Conservation (phyloP, 805 yeast genomes). For the Cyberlindnera mrakii region DNA sequence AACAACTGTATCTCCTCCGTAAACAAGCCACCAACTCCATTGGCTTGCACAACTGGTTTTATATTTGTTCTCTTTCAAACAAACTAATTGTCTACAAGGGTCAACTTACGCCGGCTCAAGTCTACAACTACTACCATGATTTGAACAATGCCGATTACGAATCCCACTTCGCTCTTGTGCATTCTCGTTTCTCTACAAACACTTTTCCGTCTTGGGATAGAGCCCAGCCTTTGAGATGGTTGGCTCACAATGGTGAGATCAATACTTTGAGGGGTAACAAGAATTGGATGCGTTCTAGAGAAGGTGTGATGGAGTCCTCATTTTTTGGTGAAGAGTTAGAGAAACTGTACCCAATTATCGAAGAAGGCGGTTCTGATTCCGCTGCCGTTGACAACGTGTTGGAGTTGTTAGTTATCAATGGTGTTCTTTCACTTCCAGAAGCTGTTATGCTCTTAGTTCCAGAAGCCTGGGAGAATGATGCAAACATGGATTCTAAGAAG, state of each 20-base stretch:
- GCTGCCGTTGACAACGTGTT: constrained; percentile 96
- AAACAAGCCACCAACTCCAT: constrained; percentile 87
- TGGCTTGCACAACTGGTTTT: constrained; percentile 96
- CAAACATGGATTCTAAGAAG: constrained; percentile 81
- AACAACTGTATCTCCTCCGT: constrained; percentile 77
- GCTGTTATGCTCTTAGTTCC: constrained; percentile 97
- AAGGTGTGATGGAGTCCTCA: constrained; percentile 88
- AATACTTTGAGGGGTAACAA: constrained; percentile 96
- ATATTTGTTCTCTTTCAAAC: constrained; percentile 86
- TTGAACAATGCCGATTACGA: constrained; percentile 85
- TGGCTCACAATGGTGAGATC: constrained; percentile 98
- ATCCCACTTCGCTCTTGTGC: constrained; percentile 94
- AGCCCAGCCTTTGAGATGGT: constrained; percentile 95
- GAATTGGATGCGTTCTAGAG: constrained; percentile 99
- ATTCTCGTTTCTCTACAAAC: constrained; percentile 95
- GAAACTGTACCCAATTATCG: constrained; percentile 87
- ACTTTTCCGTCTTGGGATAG: constrained; percentile 99
- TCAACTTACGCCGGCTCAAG: constrained; percentile 94
- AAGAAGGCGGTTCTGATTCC: constrained; percentile 98
- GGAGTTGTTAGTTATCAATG: constrained; percentile 86
- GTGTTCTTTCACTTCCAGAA: constrained; percentile 88
- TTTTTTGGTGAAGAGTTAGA: constrained; percentile 90
- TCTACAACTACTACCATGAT: constrained; percentile 90
- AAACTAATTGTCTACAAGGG: constrained; percentile 95
- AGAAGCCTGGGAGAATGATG: constrained; percentile 95